Conservation (phyloP, 2,329 filamentous ascomycete species). For the Arthrinium phaeospermum region DNA sequence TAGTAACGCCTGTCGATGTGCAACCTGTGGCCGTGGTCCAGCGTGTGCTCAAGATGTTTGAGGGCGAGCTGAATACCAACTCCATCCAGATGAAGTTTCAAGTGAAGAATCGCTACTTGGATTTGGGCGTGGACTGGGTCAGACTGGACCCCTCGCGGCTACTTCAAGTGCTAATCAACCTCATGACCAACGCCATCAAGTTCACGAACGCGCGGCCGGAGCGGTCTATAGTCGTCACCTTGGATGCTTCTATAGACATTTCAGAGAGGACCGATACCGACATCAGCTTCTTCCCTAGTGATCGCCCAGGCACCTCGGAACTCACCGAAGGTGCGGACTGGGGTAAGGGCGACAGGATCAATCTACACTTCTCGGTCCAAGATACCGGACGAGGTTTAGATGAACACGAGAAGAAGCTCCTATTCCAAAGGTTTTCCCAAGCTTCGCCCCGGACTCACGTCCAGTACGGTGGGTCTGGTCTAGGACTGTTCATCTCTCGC, state of each 20-base stretch:
- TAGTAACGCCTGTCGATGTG: conserved; percentile 73
- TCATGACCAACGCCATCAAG: conserved; percentile 72
- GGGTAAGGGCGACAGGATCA: conserved; percentile 74
- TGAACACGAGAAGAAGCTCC: conserved; percentile 67
- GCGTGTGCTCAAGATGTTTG: conserved; percentile 78
- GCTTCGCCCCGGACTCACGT: conserved; percentile 73
- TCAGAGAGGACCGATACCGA: conserved; percentile 46
- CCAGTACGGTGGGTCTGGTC: conserved; percentile 72
- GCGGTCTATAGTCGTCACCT: conserved; percentile 65
- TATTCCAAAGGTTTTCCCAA: conserved; percentile 74
- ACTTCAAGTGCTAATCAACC: conserved; percentile 77
- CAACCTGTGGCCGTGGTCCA: conserved; percentile 73
- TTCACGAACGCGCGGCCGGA: conserved; percentile 66
- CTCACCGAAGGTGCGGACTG: conserved; percentile 66
- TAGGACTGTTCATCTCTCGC: conserved; percentile 77
- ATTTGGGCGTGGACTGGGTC: conserved; percentile 72
- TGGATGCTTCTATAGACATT: conserved; percentile 66
- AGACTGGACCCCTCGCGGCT: conserved; percentile 77
- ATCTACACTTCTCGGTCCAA: conserved; percentile 73
- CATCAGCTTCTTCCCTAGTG: conserved; percentile 53
- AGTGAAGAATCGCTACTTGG: conserved; percentile 70
- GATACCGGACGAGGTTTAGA: conserved; percentile 74
- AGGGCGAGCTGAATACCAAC: conserved; percentile 74
- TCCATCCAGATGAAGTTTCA: conserved; percentile 74
- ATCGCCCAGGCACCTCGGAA: conserved; percentile 48